Base-by-base conservation (phyloP, 2,329 filamentous ascomycete species). In the Xylaria sp. region DNA sequence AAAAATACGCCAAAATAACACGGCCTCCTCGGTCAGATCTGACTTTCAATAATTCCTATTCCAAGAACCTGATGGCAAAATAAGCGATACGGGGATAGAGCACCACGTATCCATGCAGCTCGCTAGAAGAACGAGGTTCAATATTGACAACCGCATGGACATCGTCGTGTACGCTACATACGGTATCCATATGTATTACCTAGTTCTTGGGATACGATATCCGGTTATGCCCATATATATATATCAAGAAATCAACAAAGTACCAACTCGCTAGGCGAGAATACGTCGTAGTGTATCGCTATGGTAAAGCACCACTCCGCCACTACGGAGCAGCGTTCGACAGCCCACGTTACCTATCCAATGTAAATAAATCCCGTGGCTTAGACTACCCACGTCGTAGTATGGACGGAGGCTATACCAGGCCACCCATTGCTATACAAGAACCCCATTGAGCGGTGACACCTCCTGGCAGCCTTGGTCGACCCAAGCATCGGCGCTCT, bases 41-140 rank as follows among this genome's bases (percentile, higher is more conserved):
- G 39, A 55, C 38, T 44, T 29, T 57, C 45, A 31, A 50, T 57
- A 51, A 51, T 17, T n/a, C 7, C n/a, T 29, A 55, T 22, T 31
- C 13, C 11, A 33, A 39, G 4, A 45, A 20, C 44, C 22, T 22
- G 59, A 68, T 31, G 63, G 47, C 5, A 42, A 39, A 45, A 62
- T 55, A 68, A 63, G 66, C 66, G 66, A 63, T 68, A 68, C 62
- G 63, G 64, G 61, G 59, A 58, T 57, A 47, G 56, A 27, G 50
- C 51, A 64, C 63, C 63, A 69, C 67, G 67, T 67, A 69, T 69
- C 39, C 63, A 64, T 69, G 67, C 67, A 69, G 63, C 63, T 56
- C 65, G 56, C 56, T 50, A 56, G 61, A 57, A 59, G 13, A 36
- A 39, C 20, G 5, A 20, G 7, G n/a, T 36, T 39, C 22, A 65